Evolutionary conservation across 2,329 filamentous ascomycete genomes (phyloP).

Genomic region (Fusarium penzigii): DNA sequence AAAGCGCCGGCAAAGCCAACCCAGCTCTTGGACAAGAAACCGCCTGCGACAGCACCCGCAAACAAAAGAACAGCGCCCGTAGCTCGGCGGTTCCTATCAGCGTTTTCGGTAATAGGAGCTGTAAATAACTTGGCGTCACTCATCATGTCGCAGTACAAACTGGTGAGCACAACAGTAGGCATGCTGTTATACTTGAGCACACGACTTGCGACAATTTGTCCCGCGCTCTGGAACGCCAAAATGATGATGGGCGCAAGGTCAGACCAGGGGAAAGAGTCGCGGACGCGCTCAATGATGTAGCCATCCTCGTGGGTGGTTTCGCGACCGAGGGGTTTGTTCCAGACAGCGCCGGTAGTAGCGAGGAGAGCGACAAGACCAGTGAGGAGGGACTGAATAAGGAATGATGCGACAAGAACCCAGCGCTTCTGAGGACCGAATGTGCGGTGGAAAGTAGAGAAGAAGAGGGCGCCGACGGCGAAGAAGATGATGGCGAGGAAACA

Average conservation of each 20-base stretch:
- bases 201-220: slow-evolving; percentile 28
- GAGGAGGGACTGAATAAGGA: slow-evolving; percentile 22
- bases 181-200: slow-evolving; percentile 31
- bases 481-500: slow-evolving; percentile 29
- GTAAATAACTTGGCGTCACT: slow-evolving; percentile 30
- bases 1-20: slow-evolving; percentile 28
- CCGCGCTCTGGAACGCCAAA: slow-evolving; percentile 29
- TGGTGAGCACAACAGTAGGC: slow-evolving; percentile 28
- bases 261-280: slow-evolving; percentile 22
- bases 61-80: slow-evolving; percentile 24
- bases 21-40: slow-evolving; percentile 31
- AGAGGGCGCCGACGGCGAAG: slow-evolving; percentile 27
- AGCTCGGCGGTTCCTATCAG: slow-evolving; percentile 24
- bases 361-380: slow-evolving; percentile 27
- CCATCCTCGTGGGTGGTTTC: slow-evolving; percentile 17
- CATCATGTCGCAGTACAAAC: slow-evolving; percentile 31
- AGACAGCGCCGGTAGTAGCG: slow-evolving; percentile 25
- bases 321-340: slow-evolving; percentile 20
- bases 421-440: slow-evolving; percentile 28
- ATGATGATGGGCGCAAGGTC: slow-evolving; percentile 27
- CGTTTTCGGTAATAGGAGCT: slow-evolving; percentile 23
- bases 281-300: slow-evolving; percentile 23
- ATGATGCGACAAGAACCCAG: slow-evolving; percentile 26
- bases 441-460: slow-evolving; percentile 30
- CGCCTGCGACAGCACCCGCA: slow-evolving; percentile 23